These are phyloP conservation scores for Amanita brunnescens DNA, from an alignment of 768 basidiomycete genomes.

Conservation along the genomic window DNA sequence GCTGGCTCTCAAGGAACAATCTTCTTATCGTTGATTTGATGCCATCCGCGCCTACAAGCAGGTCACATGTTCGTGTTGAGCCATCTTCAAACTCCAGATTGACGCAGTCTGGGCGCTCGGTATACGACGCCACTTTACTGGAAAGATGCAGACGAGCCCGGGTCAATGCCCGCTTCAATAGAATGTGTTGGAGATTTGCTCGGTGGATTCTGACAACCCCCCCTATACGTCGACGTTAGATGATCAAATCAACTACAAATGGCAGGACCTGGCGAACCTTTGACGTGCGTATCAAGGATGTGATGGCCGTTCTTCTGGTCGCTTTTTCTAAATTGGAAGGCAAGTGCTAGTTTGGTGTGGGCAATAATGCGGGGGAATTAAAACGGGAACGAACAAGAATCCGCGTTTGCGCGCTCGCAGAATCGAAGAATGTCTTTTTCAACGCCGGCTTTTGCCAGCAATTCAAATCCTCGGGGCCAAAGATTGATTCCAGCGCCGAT, in stretches of 20 bases:
- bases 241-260: neutral
- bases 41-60: constrained; percentile 35
- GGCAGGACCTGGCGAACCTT: constrained; percentile 30
- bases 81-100: constrained; percentile 20
- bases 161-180: constrained; percentile 41
- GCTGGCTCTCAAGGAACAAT: neutral
- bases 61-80: constrained; percentile 20
- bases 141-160: constrained; percentile 39
- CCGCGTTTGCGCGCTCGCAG: neutral
- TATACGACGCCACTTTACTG: constrained; percentile 54
- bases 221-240: constrained; percentile 24
- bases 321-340: constrained; percentile 52
- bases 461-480: constrained; percentile 31
- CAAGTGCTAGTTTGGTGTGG: constrained; percentile 28
- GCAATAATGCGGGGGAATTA: no score
- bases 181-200: constrained; percentile 53
- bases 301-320: constrained; percentile 47
- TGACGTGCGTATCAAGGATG: constrained; percentile 44
- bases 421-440: constrained; percentile 35
- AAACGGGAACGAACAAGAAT: neutral
- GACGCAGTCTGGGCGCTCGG: constrained; percentile 22
- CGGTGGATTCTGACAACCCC: constrained; percentile 49
- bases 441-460: constrained; percentile 28
- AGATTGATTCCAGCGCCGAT: constrained; percentile 55
- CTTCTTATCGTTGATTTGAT: constrained; percentile 20